Evolutionary conservation across 83 land plant species (phyloP).

Genomic region (Diphasiastrum complanatum): DNA sequence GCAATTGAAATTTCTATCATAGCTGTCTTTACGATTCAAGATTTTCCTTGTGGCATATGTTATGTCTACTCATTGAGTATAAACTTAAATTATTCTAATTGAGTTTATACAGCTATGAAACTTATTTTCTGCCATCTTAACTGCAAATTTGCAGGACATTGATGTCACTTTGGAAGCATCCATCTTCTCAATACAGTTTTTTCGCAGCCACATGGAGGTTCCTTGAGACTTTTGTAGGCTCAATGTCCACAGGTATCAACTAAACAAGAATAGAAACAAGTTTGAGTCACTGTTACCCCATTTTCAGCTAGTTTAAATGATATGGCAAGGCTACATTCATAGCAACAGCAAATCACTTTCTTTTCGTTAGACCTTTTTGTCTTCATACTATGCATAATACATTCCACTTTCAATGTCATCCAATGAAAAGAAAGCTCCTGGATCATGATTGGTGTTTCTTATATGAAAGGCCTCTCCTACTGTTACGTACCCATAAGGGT

Average conservation of each 20-base stretch:
- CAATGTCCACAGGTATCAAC: constrained; percentile 74
- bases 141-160: constrained; percentile 77
- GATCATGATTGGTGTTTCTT: too few species aligned
- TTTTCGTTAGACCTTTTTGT: too few species aligned
- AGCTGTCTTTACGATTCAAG: background rate
- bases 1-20: background rate
- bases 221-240: constrained; percentile 88
- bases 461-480: too few species aligned
- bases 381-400: too few species aligned
- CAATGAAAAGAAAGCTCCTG: too few species aligned
- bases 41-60: background rate
- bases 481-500: too few species aligned
- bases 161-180: constrained; percentile 54
- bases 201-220: constrained; percentile 55
- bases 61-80: background rate
- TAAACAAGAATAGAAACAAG: too few species aligned
- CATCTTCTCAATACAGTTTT: constrained; percentile 49
- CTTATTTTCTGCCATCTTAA: background rate
- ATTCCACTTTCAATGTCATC: too few species aligned
- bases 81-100: background rate
- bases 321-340: too few species aligned
- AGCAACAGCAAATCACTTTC: too few species aligned
- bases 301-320: too few species aligned
- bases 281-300: too few species aligned
- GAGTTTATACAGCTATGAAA: background rate